Base-by-base conservation (phyloP, 2,329 filamentous ascomycete genomes). In the Diplocarpon rosae region DNA sequence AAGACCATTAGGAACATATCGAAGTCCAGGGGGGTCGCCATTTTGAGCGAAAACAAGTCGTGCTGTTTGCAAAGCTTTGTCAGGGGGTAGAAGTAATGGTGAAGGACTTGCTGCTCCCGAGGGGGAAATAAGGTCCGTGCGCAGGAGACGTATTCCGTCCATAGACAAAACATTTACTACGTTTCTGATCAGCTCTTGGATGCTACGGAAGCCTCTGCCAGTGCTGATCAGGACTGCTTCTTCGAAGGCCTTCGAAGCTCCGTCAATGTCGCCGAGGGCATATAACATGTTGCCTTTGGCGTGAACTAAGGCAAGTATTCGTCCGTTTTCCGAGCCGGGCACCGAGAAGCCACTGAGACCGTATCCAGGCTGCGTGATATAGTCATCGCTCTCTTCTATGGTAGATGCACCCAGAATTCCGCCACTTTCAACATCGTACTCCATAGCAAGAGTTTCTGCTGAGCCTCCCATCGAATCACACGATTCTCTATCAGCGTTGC, bases 201-300 rank as follows among this genome's bases (percentile, higher is more conserved):
- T 85, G 17, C 80, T 81, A 48, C 75, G 71, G 5, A 82, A 73
- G 37, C 73, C 71, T 49, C 80, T 75, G 1, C 88, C 89, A 24
- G 84, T 76, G 46, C 87, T 89, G 51, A 98, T 90, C 42, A 95
- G 66, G 3, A 98, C 87, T 0, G 89, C 90, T 62, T 95, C 88
- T 62, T 98, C 92, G 56, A 98, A 98, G 3, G 92, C 87, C 55
- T 80, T 77, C 1, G 90, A 88, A 34, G 92, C 92, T 33, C 73
- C 77, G 32, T 73, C 70, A 52, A 92, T 84, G 53, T 95, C 83
- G 37, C 90, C 90, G 27, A 93, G 68, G 20, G 85, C 80, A 64
- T 98, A 98, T 1, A 96, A 72, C 83, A 96, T 93, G 51, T 96
- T 96, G n/a, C 90, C 92, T 64, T 96, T 98, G 15, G 90, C 89